phyloP scores from a whole-genome alignment of 805 yeast genomes.

The Isabelozyma gotoi region DNA sequence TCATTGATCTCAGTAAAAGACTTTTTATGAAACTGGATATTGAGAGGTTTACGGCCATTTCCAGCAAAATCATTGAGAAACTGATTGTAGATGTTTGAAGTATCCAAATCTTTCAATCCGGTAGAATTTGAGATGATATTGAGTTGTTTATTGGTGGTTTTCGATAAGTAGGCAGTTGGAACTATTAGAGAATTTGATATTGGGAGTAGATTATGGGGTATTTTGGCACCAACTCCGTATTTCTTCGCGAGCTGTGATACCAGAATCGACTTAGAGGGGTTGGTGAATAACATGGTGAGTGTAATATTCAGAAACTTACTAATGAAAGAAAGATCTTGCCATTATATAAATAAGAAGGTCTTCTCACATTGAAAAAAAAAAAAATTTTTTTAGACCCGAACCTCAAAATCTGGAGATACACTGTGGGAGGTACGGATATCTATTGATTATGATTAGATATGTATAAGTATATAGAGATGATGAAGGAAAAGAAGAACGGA shows the following conservation, averaged over 20 bases:
- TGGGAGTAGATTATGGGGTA: neutral
- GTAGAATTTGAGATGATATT: neutral
- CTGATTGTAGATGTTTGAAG: neutral
- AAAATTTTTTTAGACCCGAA: too few relatives aligned
- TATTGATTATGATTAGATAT: neutral
- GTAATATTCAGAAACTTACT: neutral
- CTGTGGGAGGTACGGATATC: neutral
- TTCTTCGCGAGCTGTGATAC: too few relatives aligned
- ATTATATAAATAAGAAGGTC: neutral
- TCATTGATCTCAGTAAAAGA: slow-evolving; percentile 8
- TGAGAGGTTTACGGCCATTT: neutral
- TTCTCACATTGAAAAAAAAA: neutral
- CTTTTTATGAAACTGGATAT: slow-evolving; percentile 6
- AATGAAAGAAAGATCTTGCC: neutral
- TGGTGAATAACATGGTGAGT: neutral
- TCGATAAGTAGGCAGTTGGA: neutral
- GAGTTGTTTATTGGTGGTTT: neutral
- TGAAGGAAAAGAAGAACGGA: too few relatives aligned
- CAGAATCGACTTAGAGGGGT: too few relatives aligned
- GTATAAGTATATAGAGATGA: neutral
- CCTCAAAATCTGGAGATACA: too few relatives aligned
- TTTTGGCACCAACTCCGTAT: neutral
- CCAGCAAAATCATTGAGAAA: neutral
- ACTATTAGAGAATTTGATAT: neutral
- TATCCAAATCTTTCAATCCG: neutral